Percentiles rank a stretch among this genome's conserved stretches.
Conservation (phyloP, 805 yeast species). For the Wickerhamomyces mucosus region DNA sequence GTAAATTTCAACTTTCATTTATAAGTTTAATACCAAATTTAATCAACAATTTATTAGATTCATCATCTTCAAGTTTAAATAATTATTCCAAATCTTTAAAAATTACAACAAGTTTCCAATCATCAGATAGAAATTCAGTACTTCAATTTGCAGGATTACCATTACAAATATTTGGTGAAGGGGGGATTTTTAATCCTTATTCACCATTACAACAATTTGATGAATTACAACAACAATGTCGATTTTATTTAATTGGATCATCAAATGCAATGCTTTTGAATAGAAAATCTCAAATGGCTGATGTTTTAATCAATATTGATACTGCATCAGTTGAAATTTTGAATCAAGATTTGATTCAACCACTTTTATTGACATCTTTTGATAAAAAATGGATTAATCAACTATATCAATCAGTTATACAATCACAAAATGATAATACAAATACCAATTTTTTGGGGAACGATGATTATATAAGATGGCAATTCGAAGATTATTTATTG, state of each 20-base stretch:
- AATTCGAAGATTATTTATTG: slow-evolving; percentile 82
- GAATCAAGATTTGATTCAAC: slow-evolving; percentile 31
- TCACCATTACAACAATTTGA: slow-evolving; percentile 88
- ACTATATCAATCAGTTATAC: slow-evolving; percentile 33
- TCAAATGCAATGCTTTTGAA: slow-evolving; percentile 75
- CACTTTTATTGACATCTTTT: slow-evolving; percentile 38
- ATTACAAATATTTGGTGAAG: slow-evolving; percentile 72
- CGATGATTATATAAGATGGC: slow-evolving; percentile 82
- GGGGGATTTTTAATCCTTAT: slow-evolving; percentile 87
- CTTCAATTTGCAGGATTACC: slow-evolving; percentile 82
- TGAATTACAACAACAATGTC: slow-evolving; percentile 47
- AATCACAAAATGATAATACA: slow-evolving; percentile 26
- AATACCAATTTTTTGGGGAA: slow-evolving; percentile 52
- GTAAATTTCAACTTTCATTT: slow-evolving; percentile 75
- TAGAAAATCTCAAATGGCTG: slow-evolving; percentile 53
- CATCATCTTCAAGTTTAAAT: slow-evolving; percentile 67
- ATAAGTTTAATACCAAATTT: slow-evolving; percentile 79
- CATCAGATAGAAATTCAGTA: slow-evolving; percentile 72
- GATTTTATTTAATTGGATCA: slow-evolving; percentile 72
- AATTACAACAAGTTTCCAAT: slow-evolving; percentile 58
- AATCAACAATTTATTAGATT: slow-evolving; percentile 59
- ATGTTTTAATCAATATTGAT: slow-evolving; percentile 66
- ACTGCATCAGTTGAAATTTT: slow-evolving; percentile 36
- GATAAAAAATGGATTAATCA: slow-evolving; percentile 73
- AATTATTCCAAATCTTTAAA: slow-evolving; percentile 41